A percentile compares a stretch with the other conserved stretches of the same genome.
Conservation (phyloP, 148 eudicot species). For the Camellia japonica region DNA sequence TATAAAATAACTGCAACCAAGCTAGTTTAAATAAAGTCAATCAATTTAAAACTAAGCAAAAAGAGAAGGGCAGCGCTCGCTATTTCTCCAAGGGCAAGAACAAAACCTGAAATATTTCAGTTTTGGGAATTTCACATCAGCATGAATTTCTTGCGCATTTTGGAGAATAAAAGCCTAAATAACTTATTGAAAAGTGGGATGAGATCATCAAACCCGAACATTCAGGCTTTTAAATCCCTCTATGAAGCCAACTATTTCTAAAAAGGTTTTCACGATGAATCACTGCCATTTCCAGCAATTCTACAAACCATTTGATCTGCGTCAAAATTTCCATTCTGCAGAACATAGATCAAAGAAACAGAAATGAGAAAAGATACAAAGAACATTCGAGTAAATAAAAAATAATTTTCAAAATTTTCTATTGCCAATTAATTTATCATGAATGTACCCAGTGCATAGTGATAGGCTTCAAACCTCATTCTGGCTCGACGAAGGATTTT, state of each 20-base stretch:
- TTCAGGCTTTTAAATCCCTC: not conserved
- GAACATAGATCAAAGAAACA: not conserved
- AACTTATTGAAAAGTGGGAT: not conserved
- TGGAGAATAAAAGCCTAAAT: not conserved
- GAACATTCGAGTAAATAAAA: not conserved
- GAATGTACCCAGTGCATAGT: not conserved
- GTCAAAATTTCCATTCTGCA: constrained; percentile 51
- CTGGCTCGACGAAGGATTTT: constrained; percentile 29
- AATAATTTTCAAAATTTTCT: not conserved
- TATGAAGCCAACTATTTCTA: not conserved
- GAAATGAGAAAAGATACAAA: not conserved
- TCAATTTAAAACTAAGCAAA: not conserved
- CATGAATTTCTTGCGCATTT: not conserved
- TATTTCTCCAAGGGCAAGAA: not conserved
- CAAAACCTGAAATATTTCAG: not conserved
- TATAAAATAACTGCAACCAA: not conserved
- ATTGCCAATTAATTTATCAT: not conserved
- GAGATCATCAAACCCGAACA: not conserved
- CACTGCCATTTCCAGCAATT: constrained; percentile 41
- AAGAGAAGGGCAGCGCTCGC: not conserved
- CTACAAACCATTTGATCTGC: constrained; percentile 33
- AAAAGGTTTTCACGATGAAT: constrained; percentile 33
- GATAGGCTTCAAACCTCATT: constrained; percentile 41
- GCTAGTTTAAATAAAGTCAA: constrained; percentile 2
- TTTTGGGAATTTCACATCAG: not conserved